Base-by-base conservation (phyloP, 2,329 filamentous ascomycete species). In the Cercospora canescens region DNA sequence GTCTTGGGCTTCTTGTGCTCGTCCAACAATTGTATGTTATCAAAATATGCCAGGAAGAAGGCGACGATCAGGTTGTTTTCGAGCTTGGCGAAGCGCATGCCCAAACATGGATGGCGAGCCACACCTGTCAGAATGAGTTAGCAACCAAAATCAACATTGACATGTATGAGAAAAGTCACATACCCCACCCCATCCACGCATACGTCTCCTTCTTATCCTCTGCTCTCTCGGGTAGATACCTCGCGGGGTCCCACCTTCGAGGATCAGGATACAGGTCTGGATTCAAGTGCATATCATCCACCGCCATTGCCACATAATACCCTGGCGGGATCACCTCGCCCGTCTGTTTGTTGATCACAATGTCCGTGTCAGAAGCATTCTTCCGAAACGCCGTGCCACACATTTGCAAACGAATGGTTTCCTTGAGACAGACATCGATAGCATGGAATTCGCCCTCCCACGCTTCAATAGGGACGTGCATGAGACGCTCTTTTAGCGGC, bases 381-480 rank as follows among this genome's bases (percentile, higher is more conserved):
- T 81, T 83, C 6, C 86, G 79, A 71, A 88, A 84, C 0, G 80
- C 78, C 0, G 80, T 78, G 6, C 86, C 86, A 0, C 80, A 74
- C 7, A 82, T 69, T 34, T 82, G 81, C 26, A 88, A 69, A 2
- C 86, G 81, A 65, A 88, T 86, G 14, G 80, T 81, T 67, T 88
- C 86, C 45, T 81, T 80, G 39, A 88, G 76, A 54, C 82, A 84
- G 28, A 85, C 63, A 64, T 86, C 83, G 34, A 87, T 76, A 6
- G 81, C 65, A 0, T 85, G 84, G 65, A 88, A 87, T 18, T 85
- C 82, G 12, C 73, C 60, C 71, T 88, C 86, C 86, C 86, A 88
- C 0, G 81, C 83, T 14, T 86, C 83, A 30, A 86, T 72, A 0
- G 80, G 79, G 0, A 88, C 75, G 2, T 77, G 72, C 37, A 78